A percentile compares a stretch with the other conserved stretches of the same genome.
Conservation (phyloP, 805 yeast genomes). For the Myxozyma monticola region DNA sequence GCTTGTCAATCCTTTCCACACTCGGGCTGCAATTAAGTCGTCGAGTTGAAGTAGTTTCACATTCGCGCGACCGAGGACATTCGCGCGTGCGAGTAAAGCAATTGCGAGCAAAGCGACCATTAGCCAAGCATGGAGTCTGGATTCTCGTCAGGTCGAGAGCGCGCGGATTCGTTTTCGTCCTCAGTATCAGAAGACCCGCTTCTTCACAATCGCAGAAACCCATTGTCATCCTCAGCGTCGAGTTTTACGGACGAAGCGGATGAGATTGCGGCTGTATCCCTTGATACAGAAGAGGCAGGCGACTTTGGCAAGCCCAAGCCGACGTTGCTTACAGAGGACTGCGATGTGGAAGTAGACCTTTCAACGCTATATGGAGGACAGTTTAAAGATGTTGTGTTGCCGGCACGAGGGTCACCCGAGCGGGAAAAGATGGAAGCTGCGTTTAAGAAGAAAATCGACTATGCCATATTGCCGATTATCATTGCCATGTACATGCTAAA, state of each 20-base stretch:
- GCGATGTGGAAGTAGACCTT: conserved; percentile 14
- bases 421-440: conserved; percentile 44
- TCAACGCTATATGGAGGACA: conserved; percentile 13
- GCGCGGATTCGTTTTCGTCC: conserved; percentile 2
- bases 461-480: conserved; percentile 52
- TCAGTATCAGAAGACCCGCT: conserved; percentile 1
- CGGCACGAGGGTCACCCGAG: conserved; percentile 42
- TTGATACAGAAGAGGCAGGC: not conserved
- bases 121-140: too few relatives aligned
- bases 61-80: too few relatives aligned
- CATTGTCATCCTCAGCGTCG: not conserved
- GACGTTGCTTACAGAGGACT: too few relatives aligned
- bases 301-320: not conserved
- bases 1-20: too few relatives aligned
- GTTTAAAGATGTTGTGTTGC: conserved; percentile 31
- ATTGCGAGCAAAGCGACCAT: too few relatives aligned
- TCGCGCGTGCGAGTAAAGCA: too few relatives aligned
- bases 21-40: too few relatives aligned
- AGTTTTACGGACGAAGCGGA: not conserved
- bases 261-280: not conserved
- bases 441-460: conserved; percentile 50
- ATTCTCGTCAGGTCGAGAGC: too few relatives aligned
- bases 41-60: too few relatives aligned
- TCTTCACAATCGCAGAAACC: not conserved
- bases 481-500: conserved; percentile 54